Evolutionary conservation across 495 filamentous ascomycete species (phyloP), one percentile per base, ranked within the genome.

Genomic region (Schizothecium vesticola): DNA sequence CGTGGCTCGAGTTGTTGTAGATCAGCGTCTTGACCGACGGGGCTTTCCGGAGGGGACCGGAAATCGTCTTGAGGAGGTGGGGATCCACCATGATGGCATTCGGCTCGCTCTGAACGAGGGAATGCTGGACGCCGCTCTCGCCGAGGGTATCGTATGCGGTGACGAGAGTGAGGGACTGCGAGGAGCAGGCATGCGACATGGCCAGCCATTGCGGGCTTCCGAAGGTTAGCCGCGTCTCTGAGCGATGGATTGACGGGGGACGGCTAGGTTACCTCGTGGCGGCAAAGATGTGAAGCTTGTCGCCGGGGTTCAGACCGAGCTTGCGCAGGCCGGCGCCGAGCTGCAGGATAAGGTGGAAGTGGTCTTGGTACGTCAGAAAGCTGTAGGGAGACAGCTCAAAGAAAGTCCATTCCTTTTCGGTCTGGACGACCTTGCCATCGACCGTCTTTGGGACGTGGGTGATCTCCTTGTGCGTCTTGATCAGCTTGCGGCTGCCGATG

Each of bases 121-220:
- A 88, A 73, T 88, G 87, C 76, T 83, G 83, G 63, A 90, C 81
- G 51, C 87, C 87, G 64, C 82, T 80, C 63, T 86, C 79, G 59
- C 87, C 87, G 59, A 90, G 86, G 2, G 87, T 89, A 67, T 90
- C 87, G 77, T 99, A 99, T 3, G 96, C 94, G 28, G 96, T 99
- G 51, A 98, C 95, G 69, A 98, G 94, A 61, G 93, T 87, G 77
- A 98, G 86, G 10, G 93, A 94, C 81, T 99, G 96, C n/a, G 95
- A 96, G 56, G 89, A 84, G 74, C 89, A 89, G 60, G 78, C 82
- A 61, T 85, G 92, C 23, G 91, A 89, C 78, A 81, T 80, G 63
- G 74, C 74, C 31, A 85, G 71, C 84, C 84, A 86, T 67, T 83
- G 81, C 11, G 78, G 69, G 67, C 83, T 85, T 23, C 19, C 1